phyloP scores from a whole-genome alignment of 805 yeast species.

The Candida silvicultrix region DNA sequence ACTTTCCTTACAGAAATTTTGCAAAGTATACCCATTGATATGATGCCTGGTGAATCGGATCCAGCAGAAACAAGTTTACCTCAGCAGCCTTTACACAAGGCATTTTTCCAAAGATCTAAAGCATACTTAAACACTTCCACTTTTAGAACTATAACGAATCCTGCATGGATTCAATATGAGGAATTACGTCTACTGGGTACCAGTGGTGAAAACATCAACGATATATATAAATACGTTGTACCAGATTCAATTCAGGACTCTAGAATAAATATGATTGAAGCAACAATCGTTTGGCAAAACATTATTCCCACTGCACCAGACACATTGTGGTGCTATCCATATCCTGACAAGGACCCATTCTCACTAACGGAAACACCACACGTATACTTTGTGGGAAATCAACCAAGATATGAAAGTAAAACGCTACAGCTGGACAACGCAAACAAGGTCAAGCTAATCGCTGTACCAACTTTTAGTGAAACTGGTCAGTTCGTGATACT shows the following conservation, averaged over 20 bases:
- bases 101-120: slow-evolving; percentile 50
- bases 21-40: slow-evolving; percentile 56
- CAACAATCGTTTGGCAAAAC: slow-evolving; percentile 77
- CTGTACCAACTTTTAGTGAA: slow-evolving; percentile 63
- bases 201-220: slow-evolving; percentile 80
- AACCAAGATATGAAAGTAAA: slow-evolving; percentile 50
- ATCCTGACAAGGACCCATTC: slow-evolving; percentile 71
- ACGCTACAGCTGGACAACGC: slow-evolving; percentile 29
- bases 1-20: slow-evolving; percentile 49
- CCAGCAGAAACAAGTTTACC: slow-evolving; percentile 85
- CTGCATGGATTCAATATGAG: slow-evolving; percentile 59
- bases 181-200: slow-evolving; percentile 60
- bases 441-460: slow-evolving; percentile 45
- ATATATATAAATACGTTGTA: slow-evolving; percentile 61
- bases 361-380: slow-evolving; percentile 75
- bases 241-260: slow-evolving; percentile 29
- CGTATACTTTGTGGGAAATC: slow-evolving; percentile 83
- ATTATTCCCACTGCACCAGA: slow-evolving; percentile 95
- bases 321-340: slow-evolving; percentile 88
- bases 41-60: slow-evolving; percentile 83
- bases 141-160: slow-evolving; percentile 55
- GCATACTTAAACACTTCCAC: slow-evolving; percentile 32
- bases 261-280: slow-evolving; percentile 52
- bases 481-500: slow-evolving; percentile 62
- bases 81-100: slow-evolving; percentile 82